Evolutionary conservation across 257 asterid genomes (phyloP).

Genomic region (Catharanthus roseus): DNA sequence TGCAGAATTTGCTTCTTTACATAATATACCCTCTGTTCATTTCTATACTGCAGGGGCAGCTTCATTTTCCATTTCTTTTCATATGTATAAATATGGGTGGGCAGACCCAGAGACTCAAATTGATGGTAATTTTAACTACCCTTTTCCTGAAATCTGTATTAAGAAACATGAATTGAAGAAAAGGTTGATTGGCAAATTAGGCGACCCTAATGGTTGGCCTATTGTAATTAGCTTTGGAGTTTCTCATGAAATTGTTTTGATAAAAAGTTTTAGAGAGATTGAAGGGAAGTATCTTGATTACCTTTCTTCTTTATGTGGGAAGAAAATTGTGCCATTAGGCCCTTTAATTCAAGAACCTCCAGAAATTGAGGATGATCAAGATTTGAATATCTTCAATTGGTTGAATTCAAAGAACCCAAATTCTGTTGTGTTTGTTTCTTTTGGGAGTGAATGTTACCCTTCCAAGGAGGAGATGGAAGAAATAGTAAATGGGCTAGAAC

Average conservation of each 20-base stretch:
- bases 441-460: constrained; percentile 13
- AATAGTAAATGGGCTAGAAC: constrained; percentile 16
- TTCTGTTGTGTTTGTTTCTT: constrained; percentile 7
- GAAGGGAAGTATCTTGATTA: constrained; percentile 18
- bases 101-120: no score
- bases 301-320: constrained; percentile 8
- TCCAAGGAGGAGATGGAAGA: constrained; percentile 16
- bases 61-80: not conserved
- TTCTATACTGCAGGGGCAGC: constrained; percentile 5
- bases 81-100: not conserved
- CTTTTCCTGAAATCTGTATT: constrained; percentile 3
- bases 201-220: no score
- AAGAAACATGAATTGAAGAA: not conserved
- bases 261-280: constrained; percentile 4
- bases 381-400: not conserved
- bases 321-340: constrained; percentile 9
- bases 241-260: constrained; percentile 9
- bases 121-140: not conserved
- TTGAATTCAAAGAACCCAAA: not conserved
- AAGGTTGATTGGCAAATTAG: not conserved
- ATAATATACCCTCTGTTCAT: constrained; percentile 5
- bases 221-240: not conserved
- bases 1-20: constrained; percentile 2
- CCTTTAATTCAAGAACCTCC: constrained; percentile 12
- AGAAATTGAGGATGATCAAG: not conserved